Conservation (phyloP, 768 basidiomycete species). For the Brasilioporus rufonigricans region DNA sequence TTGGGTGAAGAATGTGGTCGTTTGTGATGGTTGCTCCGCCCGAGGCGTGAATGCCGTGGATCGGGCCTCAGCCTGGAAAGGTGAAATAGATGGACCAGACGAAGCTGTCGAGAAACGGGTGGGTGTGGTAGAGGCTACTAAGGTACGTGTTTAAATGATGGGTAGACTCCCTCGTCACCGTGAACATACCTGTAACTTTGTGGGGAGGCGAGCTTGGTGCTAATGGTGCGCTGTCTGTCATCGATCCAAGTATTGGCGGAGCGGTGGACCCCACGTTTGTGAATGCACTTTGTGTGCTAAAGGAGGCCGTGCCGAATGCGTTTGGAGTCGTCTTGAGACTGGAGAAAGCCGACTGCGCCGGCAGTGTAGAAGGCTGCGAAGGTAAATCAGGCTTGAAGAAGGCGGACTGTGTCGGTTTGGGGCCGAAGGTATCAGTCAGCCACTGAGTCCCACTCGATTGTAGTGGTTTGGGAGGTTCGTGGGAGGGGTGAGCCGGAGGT, state of each 20-base stretch:
- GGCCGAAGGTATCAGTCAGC: constrained; percentile 32
- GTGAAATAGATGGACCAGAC: not conserved
- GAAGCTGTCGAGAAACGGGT: not conserved
- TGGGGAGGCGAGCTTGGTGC: not conserved
- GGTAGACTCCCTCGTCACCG: not conserved
- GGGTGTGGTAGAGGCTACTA: not conserved
- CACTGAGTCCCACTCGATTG: constrained; percentile 33
- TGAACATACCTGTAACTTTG: constrained; percentile 15
- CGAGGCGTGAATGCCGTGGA: not conserved
- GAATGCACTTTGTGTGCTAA: constrained; percentile 10
- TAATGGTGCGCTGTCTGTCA: not conserved
- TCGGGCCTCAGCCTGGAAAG: not conserved
- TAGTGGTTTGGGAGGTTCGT: constrained; percentile 8
- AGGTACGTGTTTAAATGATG: not conserved
- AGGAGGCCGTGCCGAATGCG: constrained; percentile 31
- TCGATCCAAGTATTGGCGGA: constrained; percentile 7
- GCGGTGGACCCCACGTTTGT: not conserved
- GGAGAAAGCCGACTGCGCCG: constrained; percentile 34
- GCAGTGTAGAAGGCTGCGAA: constrained; percentile 11
- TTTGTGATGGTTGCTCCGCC: not conserved
- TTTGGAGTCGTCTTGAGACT: constrained; percentile 33
- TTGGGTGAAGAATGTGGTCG: not conserved
- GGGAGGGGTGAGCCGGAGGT: not conserved
- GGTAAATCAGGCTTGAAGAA: constrained; percentile 16
- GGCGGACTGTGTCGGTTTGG: constrained; percentile 24